A percentile compares a stretch with the other conserved stretches of the same genome.
Evolutionary conservation across 164 flowering plant species (phyloP).

Genomic region (Dillenia turbinata): DNA sequence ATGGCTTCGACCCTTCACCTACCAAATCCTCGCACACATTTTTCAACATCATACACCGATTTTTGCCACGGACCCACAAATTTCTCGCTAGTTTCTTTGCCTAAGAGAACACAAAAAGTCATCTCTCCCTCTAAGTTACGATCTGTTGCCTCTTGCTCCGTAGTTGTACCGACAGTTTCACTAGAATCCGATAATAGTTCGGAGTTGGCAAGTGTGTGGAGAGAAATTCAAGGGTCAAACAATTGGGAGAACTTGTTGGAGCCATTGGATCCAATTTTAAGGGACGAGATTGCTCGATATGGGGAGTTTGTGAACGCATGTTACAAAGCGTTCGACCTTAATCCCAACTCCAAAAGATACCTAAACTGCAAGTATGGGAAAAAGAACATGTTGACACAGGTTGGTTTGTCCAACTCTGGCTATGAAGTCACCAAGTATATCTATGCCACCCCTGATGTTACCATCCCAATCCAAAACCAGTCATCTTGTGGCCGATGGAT

Average conservation of each 20-base stretch:
- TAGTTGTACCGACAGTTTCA: neutral
- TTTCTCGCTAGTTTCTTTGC: slow-evolving; percentile 1
- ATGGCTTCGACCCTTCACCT: slow-evolving; percentile 15
- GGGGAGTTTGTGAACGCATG: slow-evolving; percentile 64
- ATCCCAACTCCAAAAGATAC: slow-evolving; percentile 62
- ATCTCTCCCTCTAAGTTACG: neutral
- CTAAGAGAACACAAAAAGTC: neutral
- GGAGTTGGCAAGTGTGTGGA: slow-evolving; percentile 48
- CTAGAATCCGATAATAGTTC: neutral
- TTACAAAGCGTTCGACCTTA: slow-evolving; percentile 71
- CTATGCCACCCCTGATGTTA: slow-evolving; percentile 67
- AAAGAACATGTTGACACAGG: slow-evolving; percentile 38
- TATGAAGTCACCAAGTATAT: slow-evolving; percentile 73
- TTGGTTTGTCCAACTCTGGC: slow-evolving; percentile 49
- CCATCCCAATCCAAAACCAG: slow-evolving; percentile 39
- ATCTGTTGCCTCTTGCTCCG: neutral
- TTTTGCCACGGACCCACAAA: neutral
- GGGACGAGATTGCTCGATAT: slow-evolving; percentile 59
- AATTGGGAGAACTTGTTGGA: slow-evolving; percentile 63
- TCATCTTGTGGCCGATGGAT: slow-evolving; percentile 57
- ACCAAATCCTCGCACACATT: neutral
- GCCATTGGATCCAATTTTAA: slow-evolving; percentile 66
- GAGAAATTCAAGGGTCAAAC: slow-evolving; percentile 60
- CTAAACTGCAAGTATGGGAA: slow-evolving; percentile 69
- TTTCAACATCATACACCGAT: neutral